Evolutionary conservation across 2,329 filamentous ascomycete genomes (phyloP).

Genomic region (Neonectria coccinea): DNA sequence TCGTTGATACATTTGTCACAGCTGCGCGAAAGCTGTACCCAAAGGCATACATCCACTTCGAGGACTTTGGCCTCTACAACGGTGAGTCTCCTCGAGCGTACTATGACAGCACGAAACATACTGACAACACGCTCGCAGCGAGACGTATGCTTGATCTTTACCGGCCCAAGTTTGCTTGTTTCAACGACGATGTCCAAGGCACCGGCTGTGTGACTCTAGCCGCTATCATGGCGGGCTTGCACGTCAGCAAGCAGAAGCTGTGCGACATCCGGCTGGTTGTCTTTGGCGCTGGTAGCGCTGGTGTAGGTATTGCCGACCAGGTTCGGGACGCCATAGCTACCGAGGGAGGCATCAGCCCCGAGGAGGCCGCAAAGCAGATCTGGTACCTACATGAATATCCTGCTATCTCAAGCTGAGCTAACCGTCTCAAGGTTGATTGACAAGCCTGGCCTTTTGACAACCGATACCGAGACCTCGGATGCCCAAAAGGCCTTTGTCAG

Average conservation of each 20-base stretch:
- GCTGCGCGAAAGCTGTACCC: conserved; percentile 78
- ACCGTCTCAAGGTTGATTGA: conserved; percentile 74
- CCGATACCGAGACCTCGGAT: conserved; percentile 70
- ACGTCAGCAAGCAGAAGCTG: conserved; percentile 75
- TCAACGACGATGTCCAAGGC: conserved; percentile 93
- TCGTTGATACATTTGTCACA: conserved; percentile 80
- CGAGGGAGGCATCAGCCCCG: conserved; percentile 72
- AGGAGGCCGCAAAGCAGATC: conserved; percentile 84
- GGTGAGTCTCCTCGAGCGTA: conserved; percentile 52
- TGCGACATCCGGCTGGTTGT: conserved; percentile 77
- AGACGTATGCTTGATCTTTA: conserved; percentile 82
- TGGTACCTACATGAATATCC: conserved; percentile 63
- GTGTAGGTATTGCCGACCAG: conserved; percentile 88
- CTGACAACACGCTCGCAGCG: conserved; percentile 55
- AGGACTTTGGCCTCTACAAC: conserved; percentile 86
- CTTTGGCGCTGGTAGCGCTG: conserved; percentile 85
- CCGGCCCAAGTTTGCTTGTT: conserved; percentile 79
- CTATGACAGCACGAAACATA: neutral
- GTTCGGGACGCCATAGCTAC: conserved; percentile 82
- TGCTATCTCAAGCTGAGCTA: neutral
- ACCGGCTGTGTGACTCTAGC: conserved; percentile 90
- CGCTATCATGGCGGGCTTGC: conserved; percentile 80
- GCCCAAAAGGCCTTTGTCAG: conserved; percentile 78
- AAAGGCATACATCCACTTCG: conserved; percentile 87
- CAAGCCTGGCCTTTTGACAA: conserved; percentile 80